Evolutionary conservation across 176 grass and related monocot species (phyloP), one percentile per base, ranked within the genome.

Genomic region (Oryza brachyantha): DNA sequence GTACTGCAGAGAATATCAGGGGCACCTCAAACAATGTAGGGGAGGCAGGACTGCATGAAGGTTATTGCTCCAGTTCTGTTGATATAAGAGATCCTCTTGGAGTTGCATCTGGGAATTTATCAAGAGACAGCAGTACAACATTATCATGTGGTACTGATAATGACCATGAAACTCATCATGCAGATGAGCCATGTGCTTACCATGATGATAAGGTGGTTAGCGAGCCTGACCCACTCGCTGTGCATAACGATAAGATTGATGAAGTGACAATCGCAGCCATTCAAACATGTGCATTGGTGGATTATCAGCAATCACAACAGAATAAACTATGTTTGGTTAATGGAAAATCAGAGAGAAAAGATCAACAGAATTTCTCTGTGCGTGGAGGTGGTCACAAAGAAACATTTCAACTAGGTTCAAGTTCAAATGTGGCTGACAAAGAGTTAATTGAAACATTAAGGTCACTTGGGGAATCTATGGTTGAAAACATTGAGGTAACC

Each of bases 401-500:
- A 59, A 84, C 43, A 72, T 76, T 39, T 42, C 70, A 73, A 61
- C 25, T 83, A 72, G 70, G 61, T 38, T 74, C 66, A 60, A 79
- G 69, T 38, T 72, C 72, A 31, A 83, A 91, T 80, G 72, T 64
- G 64, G 66, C 67, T 40, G 88, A 93, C 84, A 87, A 85, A 63
- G 84, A 90, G 29, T 77, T 93, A 38, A 62, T 78, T 3, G 68
- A 36, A 77, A 86, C 86, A 83, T 87, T 94, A 75, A 99, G 84
- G 80, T 82, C 39, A 68, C 40, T 99, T 19, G 96, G 92, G 10
- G 85, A 95, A 61, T 93, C 92, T 32, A 95, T 99, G 90, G 73
- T 86, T 76, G 92, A 91, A 68, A 95, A 99, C 86, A 89, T 99
- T 79, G 90, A 99, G 92, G 96, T 99, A 78, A 84, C 12, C 36